Percentiles rank a stretch among this genome's conserved stretches.
Evolutionary conservation across 768 basidiomycete species (phyloP).

Genomic region (Suillus variegatus): DNA sequence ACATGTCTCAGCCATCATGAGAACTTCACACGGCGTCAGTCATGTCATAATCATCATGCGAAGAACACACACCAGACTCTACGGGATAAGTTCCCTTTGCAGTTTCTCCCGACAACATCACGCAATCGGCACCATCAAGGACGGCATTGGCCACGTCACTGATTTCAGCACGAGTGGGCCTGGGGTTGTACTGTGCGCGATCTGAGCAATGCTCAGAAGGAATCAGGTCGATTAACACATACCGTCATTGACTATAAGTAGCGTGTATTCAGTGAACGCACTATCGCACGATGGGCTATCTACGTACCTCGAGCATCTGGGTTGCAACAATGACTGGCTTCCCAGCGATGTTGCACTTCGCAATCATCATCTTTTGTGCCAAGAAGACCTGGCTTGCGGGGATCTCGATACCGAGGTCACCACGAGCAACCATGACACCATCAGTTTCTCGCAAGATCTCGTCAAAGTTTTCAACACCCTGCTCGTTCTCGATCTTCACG

Average conservation of each 20-base stretch:
- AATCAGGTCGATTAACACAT: conserved; percentile 20
- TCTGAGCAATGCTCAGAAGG: conserved; percentile 16
- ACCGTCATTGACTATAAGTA: conserved; percentile 88
- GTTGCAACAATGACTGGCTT: conserved; percentile 99
- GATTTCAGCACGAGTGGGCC: conserved; percentile 97
- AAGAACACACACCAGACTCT: conserved; percentile 71
- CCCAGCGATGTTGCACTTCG: conserved; percentile 97
- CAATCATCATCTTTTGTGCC: conserved; percentile 99
- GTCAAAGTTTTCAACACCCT: conserved; percentile 98
- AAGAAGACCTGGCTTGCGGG: conserved; percentile 99
- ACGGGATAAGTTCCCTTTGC: conserved; percentile 97
- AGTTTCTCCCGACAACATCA: conserved; percentile 99
- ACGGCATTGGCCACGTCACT: conserved; percentile 99
- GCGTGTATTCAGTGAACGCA: not conserved
- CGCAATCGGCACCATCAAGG: conserved; percentile 97
- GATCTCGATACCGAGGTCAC: conserved; percentile 99
- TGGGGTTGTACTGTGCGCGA: conserved; percentile 80
- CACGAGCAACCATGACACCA: conserved; percentile 99
- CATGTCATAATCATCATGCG: not conserved
- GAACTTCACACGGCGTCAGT: conserved; percentile 50
- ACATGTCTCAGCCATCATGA: conserved; percentile 99
- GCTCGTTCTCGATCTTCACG: conserved; percentile 99
- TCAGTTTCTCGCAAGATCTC: conserved; percentile 94
- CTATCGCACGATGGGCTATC: not conserved
- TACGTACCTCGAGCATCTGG: conserved; percentile 92